These are phyloP conservation scores for Hibiscus mutabilis DNA, from an alignment of 345 rosid species.

Conservation along the genomic window DNA sequence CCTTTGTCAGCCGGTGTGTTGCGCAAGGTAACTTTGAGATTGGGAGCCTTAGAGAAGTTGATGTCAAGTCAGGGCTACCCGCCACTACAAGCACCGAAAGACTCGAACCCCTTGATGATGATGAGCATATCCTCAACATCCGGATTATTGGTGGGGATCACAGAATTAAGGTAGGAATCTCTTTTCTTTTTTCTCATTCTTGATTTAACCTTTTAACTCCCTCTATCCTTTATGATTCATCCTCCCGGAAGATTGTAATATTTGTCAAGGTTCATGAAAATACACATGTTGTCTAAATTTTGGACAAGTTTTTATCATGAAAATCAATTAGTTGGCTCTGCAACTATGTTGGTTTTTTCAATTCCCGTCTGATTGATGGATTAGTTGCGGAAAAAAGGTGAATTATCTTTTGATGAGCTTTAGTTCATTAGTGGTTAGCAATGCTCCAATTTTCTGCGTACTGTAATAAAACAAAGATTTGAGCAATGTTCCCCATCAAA, in stretches of 20 bases:
- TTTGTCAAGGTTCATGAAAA: neutral
- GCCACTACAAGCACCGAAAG: constrained; percentile 81
- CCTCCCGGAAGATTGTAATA: neutral
- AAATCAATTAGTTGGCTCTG: neutral
- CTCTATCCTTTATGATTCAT: neutral
- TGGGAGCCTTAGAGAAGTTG: constrained; percentile 78
- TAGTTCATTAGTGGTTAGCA: neutral
- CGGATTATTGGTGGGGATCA: constrained; percentile 83
- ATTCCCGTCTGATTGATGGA: constrained; percentile 8
- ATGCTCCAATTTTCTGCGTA: neutral
- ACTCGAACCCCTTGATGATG: constrained; percentile 67
- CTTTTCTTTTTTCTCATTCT: neutral
- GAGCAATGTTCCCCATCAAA: neutral
- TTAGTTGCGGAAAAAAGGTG: neutral
- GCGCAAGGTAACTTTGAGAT: constrained; percentile 62
- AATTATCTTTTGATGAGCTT: neutral
- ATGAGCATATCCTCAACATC: constrained; percentile 66
- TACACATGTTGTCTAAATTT: neutral
- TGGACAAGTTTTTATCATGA: neutral
- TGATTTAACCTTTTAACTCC: neutral
- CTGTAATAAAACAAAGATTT: neutral
- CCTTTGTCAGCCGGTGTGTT: constrained; percentile 64
- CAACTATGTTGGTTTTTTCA: neutral
- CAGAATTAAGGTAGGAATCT: constrained; percentile 48
- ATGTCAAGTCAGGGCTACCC: constrained; percentile 75